Conservation (phyloP, 768 basidiomycete species). For the Leccinellum rugosiceps region DNA sequence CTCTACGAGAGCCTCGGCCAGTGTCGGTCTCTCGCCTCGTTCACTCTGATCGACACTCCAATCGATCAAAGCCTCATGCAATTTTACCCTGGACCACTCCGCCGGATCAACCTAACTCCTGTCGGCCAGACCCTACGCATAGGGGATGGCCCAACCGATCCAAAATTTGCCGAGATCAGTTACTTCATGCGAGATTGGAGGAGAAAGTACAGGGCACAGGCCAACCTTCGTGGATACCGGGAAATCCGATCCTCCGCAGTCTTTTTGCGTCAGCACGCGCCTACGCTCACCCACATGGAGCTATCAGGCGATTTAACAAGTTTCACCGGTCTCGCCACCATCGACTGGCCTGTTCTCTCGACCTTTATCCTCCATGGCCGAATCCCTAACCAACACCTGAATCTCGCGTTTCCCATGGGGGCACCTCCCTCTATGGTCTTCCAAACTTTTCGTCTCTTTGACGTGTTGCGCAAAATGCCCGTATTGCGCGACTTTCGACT, state of each 20-base stretch:
- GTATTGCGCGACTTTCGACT: slow-evolving; percentile 29
- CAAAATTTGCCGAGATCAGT: slow-evolving; percentile 29
- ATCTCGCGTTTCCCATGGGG: slow-evolving; percentile 16
- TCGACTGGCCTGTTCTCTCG: slow-evolving; percentile 29
- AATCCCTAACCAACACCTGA: slow-evolving; percentile 16
- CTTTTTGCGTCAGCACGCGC: slow-evolving; percentile 31
- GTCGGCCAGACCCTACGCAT: slow-evolving; percentile 35
- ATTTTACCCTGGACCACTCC: slow-evolving; percentile 25
- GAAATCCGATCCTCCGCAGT: slow-evolving; percentile 29
- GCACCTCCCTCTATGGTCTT: neutral
- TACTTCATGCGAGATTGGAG: slow-evolving; percentile 37
- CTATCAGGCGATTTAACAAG: slow-evolving; percentile 30
- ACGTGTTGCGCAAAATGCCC: slow-evolving; percentile 31
- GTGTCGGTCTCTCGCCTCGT: slow-evolving; percentile 26
- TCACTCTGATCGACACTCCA: slow-evolving; percentile 32
- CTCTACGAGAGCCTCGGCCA: slow-evolving; percentile 29
- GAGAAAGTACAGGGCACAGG: slow-evolving; percentile 33
- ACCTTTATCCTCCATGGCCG: slow-evolving; percentile 33
- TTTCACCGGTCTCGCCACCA: slow-evolving; percentile 26
- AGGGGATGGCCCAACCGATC: slow-evolving; percentile 33
- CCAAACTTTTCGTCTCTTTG: slow-evolving; percentile 21
- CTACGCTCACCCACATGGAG: slow-evolving; percentile 30
- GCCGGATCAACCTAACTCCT: slow-evolving; percentile 27
- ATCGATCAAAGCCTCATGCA: slow-evolving; percentile 35
- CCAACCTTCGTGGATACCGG: slow-evolving; percentile 26